These are phyloP conservation scores for Fomitopsis betulina DNA, from an alignment of 1,284 basidiomycete species.

Conservation along the genomic window DNA sequence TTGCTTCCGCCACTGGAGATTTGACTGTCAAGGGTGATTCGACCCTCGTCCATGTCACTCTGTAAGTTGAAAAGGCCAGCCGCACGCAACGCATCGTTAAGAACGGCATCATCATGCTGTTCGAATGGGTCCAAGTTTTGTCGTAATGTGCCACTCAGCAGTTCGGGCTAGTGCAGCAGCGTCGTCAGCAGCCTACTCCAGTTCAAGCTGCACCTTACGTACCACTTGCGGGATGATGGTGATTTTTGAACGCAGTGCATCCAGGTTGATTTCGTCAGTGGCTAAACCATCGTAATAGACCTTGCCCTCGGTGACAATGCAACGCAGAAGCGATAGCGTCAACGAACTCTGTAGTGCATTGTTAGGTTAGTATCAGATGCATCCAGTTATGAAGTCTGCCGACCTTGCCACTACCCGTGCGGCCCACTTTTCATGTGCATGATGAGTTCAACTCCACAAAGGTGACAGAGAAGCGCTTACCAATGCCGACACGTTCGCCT, in stretches of 20 bases:
- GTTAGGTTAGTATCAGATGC: not conserved
- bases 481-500: constrained; percentile 54
- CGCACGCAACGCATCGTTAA: constrained; percentile 28
- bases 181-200: not conserved
- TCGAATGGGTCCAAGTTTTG: constrained; percentile 44
- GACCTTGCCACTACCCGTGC: constrained; percentile 74
- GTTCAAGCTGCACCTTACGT: constrained; percentile 4
- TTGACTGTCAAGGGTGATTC: constrained; percentile 30
- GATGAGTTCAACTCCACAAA: not conserved
- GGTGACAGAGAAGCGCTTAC: constrained; percentile 5
- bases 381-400: too few species aligned
- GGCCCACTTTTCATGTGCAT: constrained; percentile 36
- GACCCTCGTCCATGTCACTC: constrained; percentile 19
- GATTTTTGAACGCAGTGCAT: constrained; percentile 45
- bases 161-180: constrained; percentile 31
- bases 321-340: constrained; percentile 36
- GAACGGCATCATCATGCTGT: constrained; percentile 43
- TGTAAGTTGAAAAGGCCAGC: constrained; percentile 29
- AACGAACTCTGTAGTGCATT: constrained; percentile 27
- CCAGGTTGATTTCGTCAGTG: constrained; percentile 51
- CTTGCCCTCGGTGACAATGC: constrained; percentile 44
- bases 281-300: constrained; percentile 33
- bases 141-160: constrained; percentile 31
- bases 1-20: constrained; percentile 36
- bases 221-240: constrained; percentile 45